phyloP scores from a whole-genome alignment of 352 stramenopile species.

The Phytophthora podocarpi region DNA sequence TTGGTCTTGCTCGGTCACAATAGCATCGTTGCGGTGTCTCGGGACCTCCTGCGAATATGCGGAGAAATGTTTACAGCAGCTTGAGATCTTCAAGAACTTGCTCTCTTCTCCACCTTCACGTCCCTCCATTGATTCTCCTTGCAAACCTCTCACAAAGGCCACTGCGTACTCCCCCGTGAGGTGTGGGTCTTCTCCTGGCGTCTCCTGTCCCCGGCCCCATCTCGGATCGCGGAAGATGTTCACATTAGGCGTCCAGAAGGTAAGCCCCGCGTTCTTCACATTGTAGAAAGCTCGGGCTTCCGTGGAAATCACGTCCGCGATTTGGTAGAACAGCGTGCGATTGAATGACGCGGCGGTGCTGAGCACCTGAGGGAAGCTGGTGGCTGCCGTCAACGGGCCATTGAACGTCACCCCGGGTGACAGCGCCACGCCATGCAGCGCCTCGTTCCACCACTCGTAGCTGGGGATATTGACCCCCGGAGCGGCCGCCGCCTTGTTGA shows the following conservation, averaged over 20 bases:
- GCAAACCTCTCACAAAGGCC: slow-evolving; percentile 83
- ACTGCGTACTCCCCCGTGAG: slow-evolving; percentile 87
- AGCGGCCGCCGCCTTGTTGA: slow-evolving; percentile 57
- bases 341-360: slow-evolving; percentile 87
- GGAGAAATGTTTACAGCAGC: slow-evolving; percentile 94
- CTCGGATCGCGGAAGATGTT: slow-evolving; percentile 94
- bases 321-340: slow-evolving; percentile 72
- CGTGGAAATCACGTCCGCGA: slow-evolving; percentile 83
- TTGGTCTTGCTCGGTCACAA: slow-evolving; percentile 89
- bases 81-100: slow-evolving; percentile 77
- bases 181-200: slow-evolving; percentile 90
- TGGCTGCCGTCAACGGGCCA: slow-evolving; percentile 64
- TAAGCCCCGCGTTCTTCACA: slow-evolving; percentile 74
- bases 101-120: not conserved
- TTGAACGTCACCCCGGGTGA: slow-evolving; percentile 74
- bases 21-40: slow-evolving; percentile 88
- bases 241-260: slow-evolving; percentile 93
- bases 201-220: slow-evolving; percentile 92
- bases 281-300: slow-evolving; percentile 89
- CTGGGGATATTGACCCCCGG: slow-evolving; percentile 44
- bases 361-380: slow-evolving; percentile 90
- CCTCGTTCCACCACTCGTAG: slow-evolving; percentile 92
- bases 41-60: slow-evolving; percentile 86
- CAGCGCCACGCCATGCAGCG: slow-evolving; percentile 82
- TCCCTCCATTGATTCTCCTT: slow-evolving; percentile 61